Base-by-base conservation (phyloP, 371 early-diverging fungal genomes). In the Umbelopsis sp. region DNA sequence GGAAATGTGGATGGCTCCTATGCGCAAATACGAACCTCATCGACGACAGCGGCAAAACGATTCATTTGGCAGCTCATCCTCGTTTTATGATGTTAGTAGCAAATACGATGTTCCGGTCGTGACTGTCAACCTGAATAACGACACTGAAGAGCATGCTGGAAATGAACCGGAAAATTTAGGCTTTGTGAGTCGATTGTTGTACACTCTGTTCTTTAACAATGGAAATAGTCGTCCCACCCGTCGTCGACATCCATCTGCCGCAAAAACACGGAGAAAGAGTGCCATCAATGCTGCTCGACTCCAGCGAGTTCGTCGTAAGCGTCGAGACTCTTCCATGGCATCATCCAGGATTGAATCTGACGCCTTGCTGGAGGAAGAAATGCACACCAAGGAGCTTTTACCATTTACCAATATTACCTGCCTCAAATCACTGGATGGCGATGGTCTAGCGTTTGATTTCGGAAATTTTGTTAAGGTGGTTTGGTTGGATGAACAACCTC, bases 391-490 rank as follows among this genome's bases (percentile, higher is more conserved):
- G 29, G 35, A 78, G 35, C 44, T 79, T 11, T 68, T 82, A 1
- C 83, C 83, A 1, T 82, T 82, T 32, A 74, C 75, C 14, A 65
- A 63, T 16, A 63, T 82, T 4, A 74, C 73, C 24, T 70, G 72
- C 52, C 62, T 76, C 12, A 65, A 74, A 0, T 72, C 77, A 20
- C 45, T 73, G 41, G 67, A 72, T 65, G 82, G 76, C 0, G 66
- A 70, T 45, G 79, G 82, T 1, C 63, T 82, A 6, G 68, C 72
- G 22, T 82, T 80, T 45, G 83, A 82, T 62, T 82, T 69, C 69
- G 83, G 83, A 22, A 82, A 82, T 52, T 82, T 82, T 70, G 74
- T 82, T 38, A 82, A 82, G 62, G 32, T 79, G 1, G 63, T 81
- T 11, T 71, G 66, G 66, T 25, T 65, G 11, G 66, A 51, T 20